A percentile compares a stretch with the other conserved stretches of the same genome.
phyloP scores from a whole-genome alignment of 352 stramenopile genomes.

The Globisporangium ultimum region DNA sequence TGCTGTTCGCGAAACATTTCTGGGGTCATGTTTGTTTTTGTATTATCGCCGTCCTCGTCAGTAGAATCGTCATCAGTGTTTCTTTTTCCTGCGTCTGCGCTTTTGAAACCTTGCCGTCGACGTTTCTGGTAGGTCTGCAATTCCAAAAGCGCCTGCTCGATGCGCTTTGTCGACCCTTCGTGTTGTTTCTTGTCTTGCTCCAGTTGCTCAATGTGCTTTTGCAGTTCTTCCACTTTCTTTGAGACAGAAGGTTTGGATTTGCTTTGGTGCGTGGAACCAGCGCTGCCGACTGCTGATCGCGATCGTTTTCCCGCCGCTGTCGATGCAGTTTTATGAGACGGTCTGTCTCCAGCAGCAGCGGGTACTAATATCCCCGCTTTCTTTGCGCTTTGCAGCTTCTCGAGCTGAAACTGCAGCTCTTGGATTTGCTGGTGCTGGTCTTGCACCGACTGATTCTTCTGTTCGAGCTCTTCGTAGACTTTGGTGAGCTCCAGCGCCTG shows the following conservation, averaged over 20 bases:
- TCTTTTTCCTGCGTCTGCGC: too few species aligned
- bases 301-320: neutral
- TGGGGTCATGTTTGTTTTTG: neutral
- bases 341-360: neutral
- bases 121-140: slow-evolving; percentile 34
- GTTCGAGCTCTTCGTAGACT: slow-evolving; percentile 69
- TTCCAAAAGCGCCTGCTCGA: slow-evolving; percentile 36
- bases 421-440: slow-evolving; percentile 32
- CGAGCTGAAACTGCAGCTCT: slow-evolving; percentile 41
- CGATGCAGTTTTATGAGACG: slow-evolving; percentile 1
- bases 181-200: slow-evolving; percentile 41
- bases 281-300: neutral
- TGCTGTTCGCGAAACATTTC: slow-evolving; percentile 35
- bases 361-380: neutral
- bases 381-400: slow-evolving; percentile 27
- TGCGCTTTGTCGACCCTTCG: slow-evolving; percentile 26
- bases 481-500: slow-evolving; percentile 67
- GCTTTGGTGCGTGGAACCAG: neutral
- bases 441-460: slow-evolving; percentile 43
- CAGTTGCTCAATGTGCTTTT: slow-evolving; percentile 36
- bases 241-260: slow-evolving; percentile 5
- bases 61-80: neutral
- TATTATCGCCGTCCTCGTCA: slow-evolving; percentile 1
- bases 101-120: slow-evolving; percentile 5
- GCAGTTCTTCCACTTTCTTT: slow-evolving; percentile 27